phyloP scores from a whole-genome alignment of 352 stramenopile genomes.

The Pythium folliculosum region DNA sequence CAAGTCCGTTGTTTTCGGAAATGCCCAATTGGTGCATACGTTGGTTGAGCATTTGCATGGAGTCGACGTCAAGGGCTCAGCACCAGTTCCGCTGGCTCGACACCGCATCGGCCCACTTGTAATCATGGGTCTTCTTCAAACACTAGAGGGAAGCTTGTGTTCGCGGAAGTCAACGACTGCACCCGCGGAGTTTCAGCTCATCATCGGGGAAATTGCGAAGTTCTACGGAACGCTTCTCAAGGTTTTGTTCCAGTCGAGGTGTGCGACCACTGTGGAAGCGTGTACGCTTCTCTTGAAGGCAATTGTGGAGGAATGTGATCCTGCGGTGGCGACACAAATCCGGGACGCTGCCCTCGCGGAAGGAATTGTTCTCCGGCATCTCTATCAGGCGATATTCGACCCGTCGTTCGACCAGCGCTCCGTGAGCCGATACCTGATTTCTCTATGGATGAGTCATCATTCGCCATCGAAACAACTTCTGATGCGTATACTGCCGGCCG shows the following conservation, averaged over 20 bases:
- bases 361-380: slow-evolving; percentile 92
- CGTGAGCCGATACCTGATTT: slow-evolving; percentile 94
- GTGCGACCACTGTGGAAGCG: slow-evolving; percentile 81
- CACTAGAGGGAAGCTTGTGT: slow-evolving; percentile 90
- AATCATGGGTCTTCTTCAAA: slow-evolving; percentile 90
- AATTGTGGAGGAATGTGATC: slow-evolving; percentile 87
- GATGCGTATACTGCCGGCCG: slow-evolving; percentile 85
- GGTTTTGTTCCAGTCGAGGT: slow-evolving; percentile 88
- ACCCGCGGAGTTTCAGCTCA: slow-evolving; percentile 57
- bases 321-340: slow-evolving; percentile 79
- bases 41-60: slow-evolving; percentile 62
- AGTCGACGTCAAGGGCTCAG: slow-evolving; percentile 48
- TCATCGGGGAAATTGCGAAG: slow-evolving; percentile 67
- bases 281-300: slow-evolving; percentile 93
- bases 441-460: slow-evolving; percentile 94
- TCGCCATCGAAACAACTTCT: slow-evolving; percentile 89
- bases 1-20: slow-evolving; percentile 74
- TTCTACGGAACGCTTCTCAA: slow-evolving; percentile 87
- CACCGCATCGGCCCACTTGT: slow-evolving; percentile 70
- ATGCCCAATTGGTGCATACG: slow-evolving; percentile 66
- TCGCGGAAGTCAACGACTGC: slow-evolving; percentile 87
- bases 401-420: slow-evolving; percentile 91
- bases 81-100: slow-evolving; percentile 16
- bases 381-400: slow-evolving; percentile 93
- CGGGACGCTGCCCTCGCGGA: slow-evolving; percentile 92